Percentiles rank a stretch among this genome's conserved stretches.
phyloP scores from a whole-genome alignment of 129 eudicot species.

The Centrapalus pauciflorus region DNA sequence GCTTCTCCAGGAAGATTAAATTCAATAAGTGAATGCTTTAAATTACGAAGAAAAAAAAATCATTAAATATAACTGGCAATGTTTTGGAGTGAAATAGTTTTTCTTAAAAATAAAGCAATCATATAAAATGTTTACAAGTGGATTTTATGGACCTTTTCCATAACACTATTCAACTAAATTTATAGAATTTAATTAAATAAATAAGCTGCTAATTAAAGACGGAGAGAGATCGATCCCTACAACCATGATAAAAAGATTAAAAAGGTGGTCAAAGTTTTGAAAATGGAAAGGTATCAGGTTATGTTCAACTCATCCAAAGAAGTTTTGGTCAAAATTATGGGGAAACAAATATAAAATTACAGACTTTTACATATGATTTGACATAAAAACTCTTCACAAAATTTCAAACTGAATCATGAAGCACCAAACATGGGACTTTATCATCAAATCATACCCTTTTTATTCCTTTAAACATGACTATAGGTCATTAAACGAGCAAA shows the following conservation, averaged over 20 bases:
- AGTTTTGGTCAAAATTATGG: slow-evolving; percentile 9
- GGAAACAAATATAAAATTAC: background rate
- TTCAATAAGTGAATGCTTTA: no score
- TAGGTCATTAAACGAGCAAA: no score
- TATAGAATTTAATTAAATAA: no score
- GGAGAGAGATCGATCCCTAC: background rate
- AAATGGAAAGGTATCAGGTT: background rate
- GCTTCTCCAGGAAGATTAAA: no score
- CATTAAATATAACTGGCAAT: no score
- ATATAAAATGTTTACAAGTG: no score
- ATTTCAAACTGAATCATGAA: slow-evolving; percentile 11
- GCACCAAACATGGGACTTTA: slow-evolving; percentile 24
- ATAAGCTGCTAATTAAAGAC: no score
- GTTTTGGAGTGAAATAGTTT: no score
- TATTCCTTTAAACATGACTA: background rate
- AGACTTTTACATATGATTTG: slow-evolving; percentile 23
- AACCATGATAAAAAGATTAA: background rate
- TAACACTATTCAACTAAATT: no score
- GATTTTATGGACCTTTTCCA: no score
- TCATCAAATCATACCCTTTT: background rate
- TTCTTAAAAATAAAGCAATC: no score
- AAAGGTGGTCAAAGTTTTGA: slow-evolving; percentile 4
- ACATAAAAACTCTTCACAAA: slow-evolving; percentile 21
- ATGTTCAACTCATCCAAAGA: background rate
- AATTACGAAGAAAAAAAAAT: no score